These are phyloP conservation scores for Boletus coffeatus DNA, from an alignment of 1,284 basidiomycete species.

Conservation along the genomic window DNA sequence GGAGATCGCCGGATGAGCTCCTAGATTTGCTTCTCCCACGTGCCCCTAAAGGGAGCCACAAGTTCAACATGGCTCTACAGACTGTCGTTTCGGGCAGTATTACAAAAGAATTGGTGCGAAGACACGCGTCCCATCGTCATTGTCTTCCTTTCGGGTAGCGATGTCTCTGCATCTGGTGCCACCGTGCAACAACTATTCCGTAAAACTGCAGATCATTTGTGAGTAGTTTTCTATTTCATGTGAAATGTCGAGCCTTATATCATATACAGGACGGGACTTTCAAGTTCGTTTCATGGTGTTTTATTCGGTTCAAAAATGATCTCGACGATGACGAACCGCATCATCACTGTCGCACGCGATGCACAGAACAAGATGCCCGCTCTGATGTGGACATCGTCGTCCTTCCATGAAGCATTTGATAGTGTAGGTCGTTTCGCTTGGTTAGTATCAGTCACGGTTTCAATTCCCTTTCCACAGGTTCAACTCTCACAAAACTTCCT, in stretches of 20 bases:
- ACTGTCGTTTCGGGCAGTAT: conserved; percentile 30
- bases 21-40: conserved; percentile 37
- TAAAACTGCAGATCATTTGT: conserved; percentile 41
- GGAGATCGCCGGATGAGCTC: conserved; percentile 40
- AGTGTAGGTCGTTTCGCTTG: conserved; percentile 32
- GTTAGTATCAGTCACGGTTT: background rate
- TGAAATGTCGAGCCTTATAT: background rate
- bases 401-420: conserved; percentile 48
- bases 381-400: conserved; percentile 35
- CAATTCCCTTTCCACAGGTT: conserved; percentile 32
- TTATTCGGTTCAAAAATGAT: conserved; percentile 43
- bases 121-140: conserved; percentile 50
- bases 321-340: conserved; percentile 36
- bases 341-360: conserved; percentile 48
- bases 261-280: conserved; percentile 41
- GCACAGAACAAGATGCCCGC: conserved; percentile 36
- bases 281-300: conserved; percentile 47
- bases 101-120: conserved; percentile 42
- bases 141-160: conserved; percentile 55
- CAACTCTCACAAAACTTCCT: conserved; percentile 53
- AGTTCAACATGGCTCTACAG: conserved; percentile 40
- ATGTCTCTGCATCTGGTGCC: conserved; percentile 27
- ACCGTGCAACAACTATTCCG: conserved; percentile 39
- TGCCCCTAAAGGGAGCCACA: conserved; percentile 37
- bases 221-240: conserved; percentile 9